Evolutionary conservation across 2,329 filamentous ascomycete species (phyloP).

Genomic region (Xylariaceae sp.): DNA sequence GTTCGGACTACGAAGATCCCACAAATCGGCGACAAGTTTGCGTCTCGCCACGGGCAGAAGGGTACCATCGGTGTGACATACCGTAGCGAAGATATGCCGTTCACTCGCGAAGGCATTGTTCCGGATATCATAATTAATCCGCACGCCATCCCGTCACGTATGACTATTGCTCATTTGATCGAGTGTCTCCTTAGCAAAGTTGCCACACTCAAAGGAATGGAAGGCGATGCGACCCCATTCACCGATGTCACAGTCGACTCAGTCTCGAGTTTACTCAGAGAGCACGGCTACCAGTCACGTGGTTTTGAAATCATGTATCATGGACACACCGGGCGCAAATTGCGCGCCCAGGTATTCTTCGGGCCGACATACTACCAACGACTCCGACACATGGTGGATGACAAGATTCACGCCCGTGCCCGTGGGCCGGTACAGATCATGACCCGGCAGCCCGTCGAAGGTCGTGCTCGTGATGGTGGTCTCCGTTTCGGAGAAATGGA

Average conservation of each 20-base stretch:
- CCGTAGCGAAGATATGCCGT: constrained; percentile 97
- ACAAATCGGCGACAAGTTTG: constrained; percentile 99
- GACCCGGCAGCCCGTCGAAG: constrained; percentile 94
- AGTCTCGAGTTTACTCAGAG: constrained; percentile 78
- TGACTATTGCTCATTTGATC: constrained; percentile 99
- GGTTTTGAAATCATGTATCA: constrained; percentile 99
- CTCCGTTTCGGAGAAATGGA: constrained; percentile 99
- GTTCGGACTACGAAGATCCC: constrained; percentile 97
- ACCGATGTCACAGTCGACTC: constrained; percentile 96
- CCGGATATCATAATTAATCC: constrained; percentile 99
- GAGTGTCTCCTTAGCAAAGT: constrained; percentile 98
- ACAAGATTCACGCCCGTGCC: constrained; percentile 99
- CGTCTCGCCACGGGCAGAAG: constrained; percentile 97
- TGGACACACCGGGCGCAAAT: constrained; percentile 90
- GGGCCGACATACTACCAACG: constrained; percentile 99
- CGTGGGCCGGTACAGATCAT: constrained; percentile 95
- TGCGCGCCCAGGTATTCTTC: constrained; percentile 92
- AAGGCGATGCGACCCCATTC: constrained; percentile 96
- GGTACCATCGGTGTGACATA: constrained; percentile 99
- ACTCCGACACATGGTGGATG: constrained; percentile 98
- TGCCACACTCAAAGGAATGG: constrained; percentile 84
- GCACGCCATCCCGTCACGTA: constrained; percentile 98
- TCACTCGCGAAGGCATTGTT: constrained; percentile 83
- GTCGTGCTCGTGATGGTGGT: constrained; percentile 95
- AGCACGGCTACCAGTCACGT: constrained; percentile 92